Percentiles rank a stretch among this genome's conserved stretches.
phyloP scores from a whole-genome alignment of 495 filamentous ascomycete genomes.

The Tuber indicum region DNA sequence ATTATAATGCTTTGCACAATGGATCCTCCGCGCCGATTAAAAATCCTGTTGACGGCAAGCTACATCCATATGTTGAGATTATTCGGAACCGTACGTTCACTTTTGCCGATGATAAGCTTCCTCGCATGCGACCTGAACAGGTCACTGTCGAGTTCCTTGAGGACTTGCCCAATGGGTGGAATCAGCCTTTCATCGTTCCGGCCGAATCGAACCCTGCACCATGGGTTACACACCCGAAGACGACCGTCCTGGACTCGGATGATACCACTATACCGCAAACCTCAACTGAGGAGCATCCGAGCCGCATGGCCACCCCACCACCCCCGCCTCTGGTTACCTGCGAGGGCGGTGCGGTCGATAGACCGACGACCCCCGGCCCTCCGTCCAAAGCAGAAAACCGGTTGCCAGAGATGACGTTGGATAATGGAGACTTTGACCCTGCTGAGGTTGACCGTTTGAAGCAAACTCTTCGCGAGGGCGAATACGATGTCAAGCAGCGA shows the following conservation, averaged over 20 bases:
- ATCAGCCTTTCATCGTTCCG: slow-evolving; percentile 64
- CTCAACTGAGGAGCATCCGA: not conserved
- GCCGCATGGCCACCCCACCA: slow-evolving; percentile 5
- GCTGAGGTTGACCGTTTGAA: slow-evolving; percentile 26
- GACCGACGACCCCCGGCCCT: not conserved
- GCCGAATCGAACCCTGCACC: slow-evolving; percentile 58
- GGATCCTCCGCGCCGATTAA: slow-evolving; percentile 56
- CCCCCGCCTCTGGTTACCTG: not conserved
- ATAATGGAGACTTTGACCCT: slow-evolving; percentile 33
- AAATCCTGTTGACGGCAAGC: slow-evolving; percentile 59
- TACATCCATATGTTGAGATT: slow-evolving; percentile 67
- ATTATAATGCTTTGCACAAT: slow-evolving; percentile 68
- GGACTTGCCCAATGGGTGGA: slow-evolving; percentile 56
- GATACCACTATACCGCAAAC: not conserved
- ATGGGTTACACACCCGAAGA: slow-evolving; percentile 22
- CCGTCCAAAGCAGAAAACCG: not conserved
- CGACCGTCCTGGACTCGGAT: not conserved
- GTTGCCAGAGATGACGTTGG: slow-evolving; percentile 21
- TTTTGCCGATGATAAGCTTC: slow-evolving; percentile 59
- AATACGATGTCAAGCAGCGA: slow-evolving; percentile 46
- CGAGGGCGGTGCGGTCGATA: not conserved
- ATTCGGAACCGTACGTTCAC: slow-evolving; percentile 62
- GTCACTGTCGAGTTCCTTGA: slow-evolving; percentile 64
- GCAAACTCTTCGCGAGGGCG: slow-evolving; percentile 16
- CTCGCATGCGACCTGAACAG: slow-evolving; percentile 61